Percentiles rank a stretch among this genome's conserved stretches.
phyloP scores from a whole-genome alignment of 164 flowering plant species.

The Piper betle region DNA sequence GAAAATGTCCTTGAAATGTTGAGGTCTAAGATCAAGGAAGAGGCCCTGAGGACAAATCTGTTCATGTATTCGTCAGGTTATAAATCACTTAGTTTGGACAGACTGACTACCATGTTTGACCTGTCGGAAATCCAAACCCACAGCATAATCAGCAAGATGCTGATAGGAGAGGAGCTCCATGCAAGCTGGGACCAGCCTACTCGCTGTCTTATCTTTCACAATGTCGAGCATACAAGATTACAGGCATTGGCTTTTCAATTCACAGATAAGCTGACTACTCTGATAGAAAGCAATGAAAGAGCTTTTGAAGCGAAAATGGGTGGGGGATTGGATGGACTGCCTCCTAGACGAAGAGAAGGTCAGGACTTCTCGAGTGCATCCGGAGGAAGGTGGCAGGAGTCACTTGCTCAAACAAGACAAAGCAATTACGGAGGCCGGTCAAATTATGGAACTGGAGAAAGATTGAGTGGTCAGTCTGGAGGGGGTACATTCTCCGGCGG shows the following conservation, averaged over 20 bases:
- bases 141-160: conserved; percentile 79
- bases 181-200: conserved; percentile 98
- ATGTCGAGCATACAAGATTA: too few relatives aligned
- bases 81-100: conserved; percentile 55
- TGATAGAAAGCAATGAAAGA: conserved; percentile 83
- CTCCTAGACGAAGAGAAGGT: conserved; percentile 53
- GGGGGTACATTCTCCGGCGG: conserved; percentile 25
- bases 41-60: conserved; percentile 76
- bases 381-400: conserved; percentile 59
- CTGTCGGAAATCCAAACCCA: conserved; percentile 44
- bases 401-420: conserved; percentile 41
- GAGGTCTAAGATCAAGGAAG: conserved; percentile 72
- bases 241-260: too few relatives aligned
- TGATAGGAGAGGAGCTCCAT: too few relatives aligned
- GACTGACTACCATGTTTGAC: conserved; percentile 75
- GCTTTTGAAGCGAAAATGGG: conserved; percentile 67
- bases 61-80: conserved; percentile 60
- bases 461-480: conserved; percentile 16
- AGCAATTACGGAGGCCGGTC: conserved; percentile 34
- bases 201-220: conserved; percentile 54
- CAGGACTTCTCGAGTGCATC: conserved; percentile 48
- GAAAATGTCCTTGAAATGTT: conserved; percentile 69
- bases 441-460: conserved; percentile 34
- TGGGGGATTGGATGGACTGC: conserved; percentile 60
- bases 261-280: too few relatives aligned